Base-by-base conservation (phyloP, 805 yeast species). In the Candida parachauliodes region DNA sequence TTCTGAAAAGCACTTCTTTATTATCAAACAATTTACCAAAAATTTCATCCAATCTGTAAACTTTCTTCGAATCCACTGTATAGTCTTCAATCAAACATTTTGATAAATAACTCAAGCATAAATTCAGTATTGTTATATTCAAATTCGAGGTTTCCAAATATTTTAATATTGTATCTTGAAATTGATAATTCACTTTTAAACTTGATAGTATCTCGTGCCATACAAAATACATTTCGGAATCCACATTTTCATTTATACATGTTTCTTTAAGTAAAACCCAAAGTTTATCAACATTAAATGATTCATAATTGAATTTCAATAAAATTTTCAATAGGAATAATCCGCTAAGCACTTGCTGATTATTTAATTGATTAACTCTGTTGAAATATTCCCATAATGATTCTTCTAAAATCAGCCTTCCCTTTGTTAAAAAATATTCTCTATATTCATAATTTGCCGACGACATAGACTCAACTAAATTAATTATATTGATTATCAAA, bases 301-400 rank as follows among this genome's bases (percentile, higher is more conserved):
- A 9, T 3, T 36, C 38, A 23, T n/a, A 11, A 12, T 57, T 43
- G 40, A 53, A 59, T 22, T 64, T 57, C 11, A 68, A 51, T 24
- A 62, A 34, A 41, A 63, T 72, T 36, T 67, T 67, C 18, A 66
- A 17, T 7, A 68, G 31, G 16, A 68, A 49, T 33, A 68, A 54
- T 3, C 65, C 72, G 36, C 54, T 54, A 10, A 62, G 39, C 3
- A 51, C 36, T 14, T 44, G 45, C 1, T 51, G 24, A 11, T 39
- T 22, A 8, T 40, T 14, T 19, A 46, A 28, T 8, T 21, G 19
- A 4, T 40, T 33, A 12, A 30, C 17, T 18, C 38, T 12, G 7
- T 38, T 31, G 27, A 54, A 51, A 34, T 40, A 58, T 4, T 20
- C 36, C 56, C 57, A 52, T 25, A 55, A 28, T 4, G 54, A 45